Percentiles rank a stretch among this genome's conserved stretches.
phyloP scores from a whole-genome alignment of 805 yeast genomes.

The Tetrapisispora phaffii region DNA sequence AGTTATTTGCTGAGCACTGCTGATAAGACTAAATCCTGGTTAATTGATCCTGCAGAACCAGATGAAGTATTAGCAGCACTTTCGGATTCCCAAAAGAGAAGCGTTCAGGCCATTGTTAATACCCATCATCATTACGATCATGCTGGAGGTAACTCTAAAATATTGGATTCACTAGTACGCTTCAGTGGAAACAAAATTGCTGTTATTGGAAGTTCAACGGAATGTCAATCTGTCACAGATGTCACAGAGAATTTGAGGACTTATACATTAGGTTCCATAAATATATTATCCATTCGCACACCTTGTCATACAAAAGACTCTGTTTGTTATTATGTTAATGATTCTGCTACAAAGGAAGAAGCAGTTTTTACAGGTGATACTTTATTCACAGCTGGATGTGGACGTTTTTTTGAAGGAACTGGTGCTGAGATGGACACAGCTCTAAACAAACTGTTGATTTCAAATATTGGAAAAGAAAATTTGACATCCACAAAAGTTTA shows the following conservation, averaged over 20 bases:
- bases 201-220: constrained; percentile 57
- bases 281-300: constrained; percentile 72
- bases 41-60: constrained; percentile 91
- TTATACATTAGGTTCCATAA: constrained; percentile 31
- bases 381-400: constrained; percentile 87
- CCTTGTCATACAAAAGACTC: constrained; percentile 98
- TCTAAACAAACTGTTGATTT: constrained; percentile 53
- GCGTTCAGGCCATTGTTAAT: constrained; percentile 71
- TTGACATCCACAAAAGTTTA: constrained; percentile 49
- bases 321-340: constrained; percentile 73
- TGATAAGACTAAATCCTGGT: constrained; percentile 56
- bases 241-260: constrained; percentile 66
- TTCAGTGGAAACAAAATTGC: constrained; percentile 40
- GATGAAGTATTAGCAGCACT: constrained; percentile 48
- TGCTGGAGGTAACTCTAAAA: constrained; percentile 64
- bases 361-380: constrained; percentile 96
- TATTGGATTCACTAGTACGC: constrained; percentile 21
- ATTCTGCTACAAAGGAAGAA: constrained; percentile 46
- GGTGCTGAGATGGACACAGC: constrained; percentile 72
- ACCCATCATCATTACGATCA: constrained; percentile 97
- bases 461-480: constrained; percentile 36
- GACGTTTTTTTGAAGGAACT: constrained; percentile 89
- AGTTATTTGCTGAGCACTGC: constrained; percentile 54
- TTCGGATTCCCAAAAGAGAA: constrained; percentile 31
- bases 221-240: constrained; percentile 41